These are phyloP conservation scores for Citrus unshiu DNA, from an alignment of 345 rosid genomes.

Conservation along the genomic window DNA sequence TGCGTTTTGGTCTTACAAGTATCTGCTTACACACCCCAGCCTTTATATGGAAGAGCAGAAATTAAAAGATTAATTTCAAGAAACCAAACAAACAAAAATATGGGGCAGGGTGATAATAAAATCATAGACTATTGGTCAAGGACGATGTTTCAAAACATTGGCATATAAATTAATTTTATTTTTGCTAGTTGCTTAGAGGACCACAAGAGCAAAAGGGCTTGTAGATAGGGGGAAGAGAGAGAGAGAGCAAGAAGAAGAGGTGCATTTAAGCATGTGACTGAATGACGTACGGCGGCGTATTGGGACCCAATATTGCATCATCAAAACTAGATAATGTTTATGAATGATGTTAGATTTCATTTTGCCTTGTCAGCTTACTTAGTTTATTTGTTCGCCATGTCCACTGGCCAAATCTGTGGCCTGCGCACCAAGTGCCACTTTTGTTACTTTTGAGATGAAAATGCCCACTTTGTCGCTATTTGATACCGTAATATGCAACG, in stretches of 20 bases:
- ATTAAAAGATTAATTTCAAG: no score
- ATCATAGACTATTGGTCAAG: neutral
- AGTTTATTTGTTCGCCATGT: neutral
- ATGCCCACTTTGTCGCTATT: neutral
- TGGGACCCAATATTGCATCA: conserved; percentile 14
- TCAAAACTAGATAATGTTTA: neutral
- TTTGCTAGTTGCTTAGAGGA: neutral
- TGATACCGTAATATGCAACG: neutral
- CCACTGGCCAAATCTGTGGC: conserved; percentile 10
- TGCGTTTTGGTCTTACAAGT: neutral
- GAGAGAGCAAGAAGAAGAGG: neutral
- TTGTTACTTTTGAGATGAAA: neutral
- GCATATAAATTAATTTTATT: neutral
- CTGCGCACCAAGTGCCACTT: no score
- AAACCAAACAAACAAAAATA: no score
- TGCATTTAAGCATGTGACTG: conserved; percentile 24
- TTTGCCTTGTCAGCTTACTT: neutral
- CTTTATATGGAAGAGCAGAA: no score
- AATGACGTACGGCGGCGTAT: conserved; percentile 40
- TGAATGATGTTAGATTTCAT: neutral
- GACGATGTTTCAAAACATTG: neutral
- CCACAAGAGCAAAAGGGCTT: neutral
- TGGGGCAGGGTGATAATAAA: no score
- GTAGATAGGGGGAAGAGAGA: no score
- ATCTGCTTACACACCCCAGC: no score